A percentile compares a stretch with the other conserved stretches of the same genome.
Evolutionary conservation across 768 basidiomycete genomes (phyloP).

Genomic region (Collybia sordida): DNA sequence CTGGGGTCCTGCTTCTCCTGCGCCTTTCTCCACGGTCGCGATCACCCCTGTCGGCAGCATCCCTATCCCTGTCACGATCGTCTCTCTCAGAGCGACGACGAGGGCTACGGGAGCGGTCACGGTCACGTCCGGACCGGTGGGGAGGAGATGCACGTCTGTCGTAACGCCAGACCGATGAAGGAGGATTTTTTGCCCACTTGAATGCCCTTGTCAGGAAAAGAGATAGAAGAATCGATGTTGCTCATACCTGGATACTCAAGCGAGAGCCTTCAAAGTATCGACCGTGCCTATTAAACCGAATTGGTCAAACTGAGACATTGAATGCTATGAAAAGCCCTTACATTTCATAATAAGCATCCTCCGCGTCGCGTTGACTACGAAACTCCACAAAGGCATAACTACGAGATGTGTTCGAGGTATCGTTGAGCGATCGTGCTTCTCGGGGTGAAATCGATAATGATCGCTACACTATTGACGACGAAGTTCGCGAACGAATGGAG

Average conservation of each 20-base stretch:
- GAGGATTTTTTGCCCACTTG: slow-evolving; percentile 83
- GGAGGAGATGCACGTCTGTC: slow-evolving; percentile 55
- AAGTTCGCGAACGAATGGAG: slow-evolving; percentile 24
- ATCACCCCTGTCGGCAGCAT: slow-evolving; percentile 40
- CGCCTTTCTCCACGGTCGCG: slow-evolving; percentile 19
- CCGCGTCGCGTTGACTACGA: slow-evolving; percentile 73
- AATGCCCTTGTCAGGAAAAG: neutral
- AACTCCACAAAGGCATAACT: slow-evolving; percentile 91
- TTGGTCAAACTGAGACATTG: neutral
- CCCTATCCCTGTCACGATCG: slow-evolving; percentile 39
- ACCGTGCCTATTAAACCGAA: slow-evolving; percentile 59
- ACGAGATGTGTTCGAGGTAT: slow-evolving; percentile 36
- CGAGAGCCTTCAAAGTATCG: slow-evolving; percentile 72
- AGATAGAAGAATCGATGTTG: neutral
- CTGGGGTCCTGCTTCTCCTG: neutral
- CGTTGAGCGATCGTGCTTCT: slow-evolving; percentile 51
- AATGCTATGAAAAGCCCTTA: slow-evolving; percentile 31
- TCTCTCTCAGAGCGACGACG: slow-evolving; percentile 40
- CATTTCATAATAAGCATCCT: slow-evolving; percentile 86
- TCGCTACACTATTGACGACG: slow-evolving; percentile 11
- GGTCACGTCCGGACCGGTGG: slow-evolving; percentile 25
- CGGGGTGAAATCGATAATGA: slow-evolving; percentile 33
- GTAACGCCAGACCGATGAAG: slow-evolving; percentile 80
- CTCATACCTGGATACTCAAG: slow-evolving; percentile 68
- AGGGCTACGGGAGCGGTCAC: slow-evolving; percentile 51